A percentile compares a stretch with the other conserved stretches of the same genome.
Conservation (phyloP, 2,329 filamentous ascomycete genomes). For the Pseudogymnoascus sp. region DNA sequence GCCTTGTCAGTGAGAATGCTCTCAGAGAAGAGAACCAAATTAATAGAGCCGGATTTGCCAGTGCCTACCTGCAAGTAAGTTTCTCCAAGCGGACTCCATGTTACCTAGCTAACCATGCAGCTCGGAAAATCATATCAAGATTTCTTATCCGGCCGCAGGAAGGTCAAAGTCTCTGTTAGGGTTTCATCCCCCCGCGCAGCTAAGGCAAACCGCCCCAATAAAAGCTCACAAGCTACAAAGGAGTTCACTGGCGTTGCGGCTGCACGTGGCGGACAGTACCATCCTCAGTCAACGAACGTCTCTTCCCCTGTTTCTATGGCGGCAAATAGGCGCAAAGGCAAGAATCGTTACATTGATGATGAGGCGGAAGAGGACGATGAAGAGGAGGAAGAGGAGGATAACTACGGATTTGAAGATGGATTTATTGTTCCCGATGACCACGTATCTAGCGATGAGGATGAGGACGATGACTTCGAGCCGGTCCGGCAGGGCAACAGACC, state of each 20-base stretch:
- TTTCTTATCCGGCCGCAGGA: conserved; percentile 22
- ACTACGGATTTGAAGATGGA: conserved; percentile 31
- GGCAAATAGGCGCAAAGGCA: conserved; percentile 26
- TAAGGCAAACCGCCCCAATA: conserved; percentile 33
- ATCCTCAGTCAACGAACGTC: conserved; percentile 57
- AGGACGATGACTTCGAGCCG: conserved; percentile 28
- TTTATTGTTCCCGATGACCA: conserved; percentile 39
- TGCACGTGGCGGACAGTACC: conserved; percentile 30
- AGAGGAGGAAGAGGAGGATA: conserved; percentile 11
- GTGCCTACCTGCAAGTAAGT: conserved; percentile 63
- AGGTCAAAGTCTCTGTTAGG: conserved; percentile 25
- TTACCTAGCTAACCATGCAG: conserved; percentile 29
- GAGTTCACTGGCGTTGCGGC: conserved; percentile 25
- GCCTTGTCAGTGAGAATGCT: conserved; percentile 64
- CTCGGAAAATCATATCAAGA: conserved; percentile 23
- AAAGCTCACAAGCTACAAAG: conserved; percentile 26
- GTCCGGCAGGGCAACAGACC: conserved; percentile 31
- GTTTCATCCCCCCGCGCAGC: conserved; percentile 14
- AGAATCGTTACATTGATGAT: conserved; percentile 24
- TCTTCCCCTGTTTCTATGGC: conserved; percentile 52
- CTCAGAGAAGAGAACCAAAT: conserved; percentile 62
- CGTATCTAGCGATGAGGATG: conserved; percentile 17
- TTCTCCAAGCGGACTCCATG: conserved; percentile 16
- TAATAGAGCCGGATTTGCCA: conserved; percentile 59
- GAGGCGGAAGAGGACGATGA: conserved; percentile 32